Base-by-base conservation (phyloP, 495 filamentous ascomycete species). In the Hypoxylon subgilvum region DNA sequence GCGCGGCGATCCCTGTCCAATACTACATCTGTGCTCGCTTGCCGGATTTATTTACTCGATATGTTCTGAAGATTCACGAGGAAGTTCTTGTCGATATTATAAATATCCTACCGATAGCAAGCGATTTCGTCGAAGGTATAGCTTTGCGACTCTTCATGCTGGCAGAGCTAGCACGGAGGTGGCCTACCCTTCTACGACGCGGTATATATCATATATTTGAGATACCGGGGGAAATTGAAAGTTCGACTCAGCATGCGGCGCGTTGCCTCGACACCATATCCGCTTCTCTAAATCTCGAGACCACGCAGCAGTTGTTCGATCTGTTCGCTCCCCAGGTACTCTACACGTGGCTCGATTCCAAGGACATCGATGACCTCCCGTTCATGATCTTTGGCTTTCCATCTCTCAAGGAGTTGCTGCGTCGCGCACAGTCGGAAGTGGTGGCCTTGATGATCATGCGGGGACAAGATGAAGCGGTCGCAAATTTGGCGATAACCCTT, bases 121-220 rank as follows among this genome's bases (percentile, higher is more conserved):
- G 76, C 14, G 82, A 85, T 36, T 88, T 84, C 79, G 67, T 75
- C 2, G 94, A 97, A 74, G 92, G 92, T 4, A 91, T 97, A 57
- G 90, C 91, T 2, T 79, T 94, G 35, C 86, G 95, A 12, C 74
- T 97, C 6, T 84, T 88, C 63, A 83, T 88, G 19, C 77, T 96
- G 8, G 80, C 85, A 3, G 82, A 81, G 56, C 73, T 99, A 31
- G 93, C 88, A 35, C 88, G 90, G 21, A 69, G 72, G 57, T 96
- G 89, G 92, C 84, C 86, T 51, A 95, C 89, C 4, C 79, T 93
- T 47, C 76, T 92, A 39, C 88, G 90, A 43, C 86, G 87, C 55
- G 88, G 88, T 57, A 88, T 96, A 14, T 97, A 96, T 69, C 87
- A 92, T 70, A 91, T 96, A 17, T 94, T 96, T 61, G 94, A 97